Conservation (phyloP, 176 grass and related monocot species). For the Coix lacrymajobi region DNA sequence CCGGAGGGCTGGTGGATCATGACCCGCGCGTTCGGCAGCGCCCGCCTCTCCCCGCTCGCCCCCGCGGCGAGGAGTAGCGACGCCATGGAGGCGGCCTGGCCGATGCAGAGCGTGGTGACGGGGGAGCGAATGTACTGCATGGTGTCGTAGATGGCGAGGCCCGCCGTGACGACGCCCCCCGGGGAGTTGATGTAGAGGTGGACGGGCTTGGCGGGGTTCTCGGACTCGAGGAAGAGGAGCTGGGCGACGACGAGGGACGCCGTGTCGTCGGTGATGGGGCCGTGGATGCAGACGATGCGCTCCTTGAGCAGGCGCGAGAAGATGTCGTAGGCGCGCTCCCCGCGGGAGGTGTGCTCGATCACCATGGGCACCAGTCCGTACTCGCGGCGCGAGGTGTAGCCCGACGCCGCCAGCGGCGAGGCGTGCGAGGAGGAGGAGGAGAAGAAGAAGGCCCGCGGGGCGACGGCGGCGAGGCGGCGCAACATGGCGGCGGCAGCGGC, state of each 20-base stretch:
- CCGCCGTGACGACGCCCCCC: slow-evolving; percentile 76
- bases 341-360: slow-evolving; percentile 84
- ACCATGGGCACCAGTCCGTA: slow-evolving; percentile 85
- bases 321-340: slow-evolving; percentile 81
- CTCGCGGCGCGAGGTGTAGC: slow-evolving; percentile 29
- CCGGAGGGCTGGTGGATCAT: slow-evolving; percentile 98
- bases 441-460: slow-evolving; percentile 30
- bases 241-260: slow-evolving; percentile 78
- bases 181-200: slow-evolving; percentile 98
- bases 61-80: slow-evolving; percentile 85
- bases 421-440: neutral
- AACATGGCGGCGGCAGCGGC: slow-evolving; percentile 25
- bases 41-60: slow-evolving; percentile 66
- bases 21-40: slow-evolving; percentile 76
- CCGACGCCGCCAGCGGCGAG: neutral
- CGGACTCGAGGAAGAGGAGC: slow-evolving; percentile 94
- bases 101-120: slow-evolving; percentile 89
- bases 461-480: slow-evolving; percentile 34
- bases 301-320: slow-evolving; percentile 93
- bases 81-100: slow-evolving; percentile 93
- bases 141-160: slow-evolving; percentile 93
- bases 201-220: slow-evolving; percentile 88
- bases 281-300: slow-evolving; percentile 90
- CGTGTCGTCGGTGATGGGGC: slow-evolving; percentile 71
- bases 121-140: slow-evolving; percentile 94